These are phyloP conservation scores for Leishmania turanica DNA, from an alignment of 208 protist species.

Conservation along the genomic window DNA sequence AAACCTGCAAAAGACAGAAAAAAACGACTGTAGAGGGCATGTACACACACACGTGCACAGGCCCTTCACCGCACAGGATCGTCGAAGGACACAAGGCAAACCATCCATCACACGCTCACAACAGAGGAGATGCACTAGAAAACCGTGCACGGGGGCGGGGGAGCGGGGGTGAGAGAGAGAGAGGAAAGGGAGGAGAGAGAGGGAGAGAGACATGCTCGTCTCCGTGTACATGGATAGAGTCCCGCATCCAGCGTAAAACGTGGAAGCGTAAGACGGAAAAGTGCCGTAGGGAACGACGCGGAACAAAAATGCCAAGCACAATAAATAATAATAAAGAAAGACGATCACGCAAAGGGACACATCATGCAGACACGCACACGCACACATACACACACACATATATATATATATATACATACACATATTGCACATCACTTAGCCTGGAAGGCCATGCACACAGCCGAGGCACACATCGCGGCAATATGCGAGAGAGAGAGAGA, in stretches of 20 bases:
- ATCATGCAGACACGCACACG: background rate
- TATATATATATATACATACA: background rate
- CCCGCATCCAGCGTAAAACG: background rate
- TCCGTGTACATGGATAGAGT: slow-evolving; percentile 1
- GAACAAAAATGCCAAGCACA: background rate
- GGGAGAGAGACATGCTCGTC: background rate
- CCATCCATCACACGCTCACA: background rate
- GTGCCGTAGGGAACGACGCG: background rate
- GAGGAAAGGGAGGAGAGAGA: background rate
- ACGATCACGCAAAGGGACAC: too few species aligned
- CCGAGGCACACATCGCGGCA: background rate
- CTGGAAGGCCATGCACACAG: background rate
- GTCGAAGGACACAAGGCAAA: too few species aligned
- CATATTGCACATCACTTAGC: background rate
- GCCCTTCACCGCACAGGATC: too few species aligned
- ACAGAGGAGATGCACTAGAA: background rate
- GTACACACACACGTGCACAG: too few species aligned
- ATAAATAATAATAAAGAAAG: background rate
- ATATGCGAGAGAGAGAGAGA: background rate
- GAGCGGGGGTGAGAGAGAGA: background rate
- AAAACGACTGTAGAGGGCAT: too few species aligned
- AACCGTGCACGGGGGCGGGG: too few species aligned
- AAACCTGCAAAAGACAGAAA: too few species aligned
- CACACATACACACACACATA: background rate
- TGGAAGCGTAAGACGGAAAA: background rate